Evolutionary conservation across 805 yeast genomes (phyloP), one percentile per base, ranked within the genome.

Genomic region (Lachancea fermentati): DNA sequence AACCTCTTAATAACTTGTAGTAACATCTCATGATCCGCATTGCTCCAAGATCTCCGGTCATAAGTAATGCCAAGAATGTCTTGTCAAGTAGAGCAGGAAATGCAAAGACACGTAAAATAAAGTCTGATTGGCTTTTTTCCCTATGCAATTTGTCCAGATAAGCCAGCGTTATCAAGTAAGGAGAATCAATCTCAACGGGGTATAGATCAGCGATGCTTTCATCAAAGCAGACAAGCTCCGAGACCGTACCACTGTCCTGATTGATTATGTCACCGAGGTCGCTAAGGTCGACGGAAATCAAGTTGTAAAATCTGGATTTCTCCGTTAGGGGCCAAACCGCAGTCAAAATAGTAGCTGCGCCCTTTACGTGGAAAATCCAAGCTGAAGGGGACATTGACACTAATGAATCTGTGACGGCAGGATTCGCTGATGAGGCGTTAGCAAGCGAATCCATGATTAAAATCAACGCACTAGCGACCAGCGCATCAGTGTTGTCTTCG

Each of bases 281-380:
- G 37, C 94, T 84, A 42, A 91, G 67, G 55, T 88, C 97, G 9
- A 86, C 89, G n/a, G 91, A 81, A 31, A 85, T 81, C 48, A 82
- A 71, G 47, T 78, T 73, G 54, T 77, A 75, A 57, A 81, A 81
- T 40, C 83, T 62, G 3, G 87, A 81, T 11, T 72, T 69, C 34
- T 78, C 80, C 34, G 81, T 80, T 36, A 88, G 67, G 3, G 96
- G 96, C 88, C 96, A 87, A n/a, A 89, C 96, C 1, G 96, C 95
- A 1, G 96, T 85, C 37, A 91, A 69, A 39, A 91, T 91, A 0
- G 97, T 89, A 4, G 96, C 96, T 0, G 97, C 96, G 24, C 97
- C 97, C 52, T 93, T 85, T 9, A 91, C 96, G 55, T 91, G 97
- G 68, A 86, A 93, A 42, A 91, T 80, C 97, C 97, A 91, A 0